phyloP scores from a whole-genome alignment of 2,329 filamentous ascomycete species.

The Arthrobotrys sphaeroides region DNA sequence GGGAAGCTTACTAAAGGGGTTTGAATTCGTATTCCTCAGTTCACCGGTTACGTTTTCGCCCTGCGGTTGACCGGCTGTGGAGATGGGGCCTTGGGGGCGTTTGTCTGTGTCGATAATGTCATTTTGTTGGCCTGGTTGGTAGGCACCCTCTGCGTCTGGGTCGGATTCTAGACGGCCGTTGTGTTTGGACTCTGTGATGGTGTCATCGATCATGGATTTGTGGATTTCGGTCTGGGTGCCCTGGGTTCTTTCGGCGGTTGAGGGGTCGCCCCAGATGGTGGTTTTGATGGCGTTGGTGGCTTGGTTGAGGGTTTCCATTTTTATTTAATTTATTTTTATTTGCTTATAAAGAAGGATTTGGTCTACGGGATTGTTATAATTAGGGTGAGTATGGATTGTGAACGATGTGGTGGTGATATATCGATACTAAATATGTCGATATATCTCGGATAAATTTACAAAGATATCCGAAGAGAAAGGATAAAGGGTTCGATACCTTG shows the following conservation, averaged over 20 bases:
- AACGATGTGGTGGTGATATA: background rate
- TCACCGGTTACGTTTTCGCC: conserved; percentile 37
- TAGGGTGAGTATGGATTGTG: background rate
- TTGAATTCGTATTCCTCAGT: conserved; percentile 15
- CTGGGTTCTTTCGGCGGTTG: background rate
- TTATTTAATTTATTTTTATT: background rate
- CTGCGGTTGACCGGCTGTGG: conserved; percentile 32
- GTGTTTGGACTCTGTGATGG: conserved; percentile 33
- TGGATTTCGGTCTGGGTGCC: conserved; percentile 32
- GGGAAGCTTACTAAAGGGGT: conserved; percentile 26
- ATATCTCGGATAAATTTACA: too few relatives aligned
- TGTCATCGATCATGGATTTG: conserved; percentile 53
- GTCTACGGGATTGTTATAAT: background rate
- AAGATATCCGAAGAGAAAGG: background rate
- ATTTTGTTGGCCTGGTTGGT: conserved; percentile 22
- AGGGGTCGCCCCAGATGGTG: conserved; percentile 63
- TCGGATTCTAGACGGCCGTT: conserved; percentile 44
- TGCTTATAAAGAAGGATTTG: background rate
- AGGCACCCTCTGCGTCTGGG: conserved; percentile 32
- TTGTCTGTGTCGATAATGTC: conserved; percentile 12
- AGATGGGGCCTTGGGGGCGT: conserved; percentile 18
- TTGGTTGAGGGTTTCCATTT: conserved; percentile 69
- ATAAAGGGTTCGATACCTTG: background rate
- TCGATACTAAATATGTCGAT: background rate
- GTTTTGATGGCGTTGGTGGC: conserved; percentile 66